Evolutionary conservation across 108 stramenopile species (phyloP), one percentile per base, ranked within the genome.

Genomic region (Cylindrotheca closterium): DNA sequence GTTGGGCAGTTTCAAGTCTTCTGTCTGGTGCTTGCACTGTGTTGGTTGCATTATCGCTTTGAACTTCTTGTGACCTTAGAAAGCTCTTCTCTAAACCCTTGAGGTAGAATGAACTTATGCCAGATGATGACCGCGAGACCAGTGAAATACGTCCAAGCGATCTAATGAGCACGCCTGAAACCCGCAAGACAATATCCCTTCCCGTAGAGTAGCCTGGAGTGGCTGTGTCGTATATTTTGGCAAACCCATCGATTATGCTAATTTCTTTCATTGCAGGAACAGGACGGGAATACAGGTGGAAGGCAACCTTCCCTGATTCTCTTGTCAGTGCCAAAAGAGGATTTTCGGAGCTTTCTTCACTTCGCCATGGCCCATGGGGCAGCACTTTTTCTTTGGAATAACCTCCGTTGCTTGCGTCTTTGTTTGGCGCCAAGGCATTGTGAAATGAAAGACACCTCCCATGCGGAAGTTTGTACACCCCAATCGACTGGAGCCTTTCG

Each of bases 231-330:
- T 85, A 94, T 0, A 94, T 66, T 64, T 86, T 91, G 25, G 91
- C 72, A 32, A 85, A 78, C 1, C 92, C 92, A 74, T 91, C 92
- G n/a, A 94, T 82, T 5, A 91, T 66, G 28, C 72, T 75, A 1
- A 94, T n/a, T 70, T 93, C 83, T 19, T 80, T 78, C 84, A 93
- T 88, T 29, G 76, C 81, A 15, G 92, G 87, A 58, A 93, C 85
- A 8, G 83, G 58, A 34, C 85, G 82, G 15, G 83, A 73, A 61
- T 84, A 85, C 12, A 93, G 67, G 58, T 88, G 85, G 34, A 92
- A 84, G 28, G 86, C 88, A 0, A 72, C 80, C 0, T 80, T 77
- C 10, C 91, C 91, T 19, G 76, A 71, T 2, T 57, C 58, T 51
- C 73, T 84, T 0, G 81, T 80, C 31, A 89, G 63, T 23, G 78